Conservation (phyloP, 2,329 filamentous ascomycete genomes). For the Aspergillaceae sp. region DNA sequence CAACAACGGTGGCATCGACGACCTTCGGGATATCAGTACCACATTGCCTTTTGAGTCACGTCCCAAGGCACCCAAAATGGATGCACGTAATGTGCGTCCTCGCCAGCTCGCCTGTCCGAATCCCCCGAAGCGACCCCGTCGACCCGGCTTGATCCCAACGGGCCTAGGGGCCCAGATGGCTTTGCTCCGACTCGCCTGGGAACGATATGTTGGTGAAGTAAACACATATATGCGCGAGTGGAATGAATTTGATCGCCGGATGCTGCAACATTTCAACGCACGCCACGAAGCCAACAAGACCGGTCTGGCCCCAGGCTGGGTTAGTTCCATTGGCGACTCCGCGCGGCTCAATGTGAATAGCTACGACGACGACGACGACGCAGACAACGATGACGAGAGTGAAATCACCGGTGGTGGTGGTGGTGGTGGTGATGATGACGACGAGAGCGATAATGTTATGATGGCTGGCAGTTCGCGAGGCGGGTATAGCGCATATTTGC, state of each 20-base stretch:
- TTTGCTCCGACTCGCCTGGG: slow-evolving; percentile 42
- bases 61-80: slow-evolving; percentile 36
- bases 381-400: slow-evolving; percentile 16
- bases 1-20: slow-evolving; percentile 42
- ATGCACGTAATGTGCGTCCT: slow-evolving; percentile 28
- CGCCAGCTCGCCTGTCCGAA: slow-evolving; percentile 41
- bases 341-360: slow-evolving; percentile 22
- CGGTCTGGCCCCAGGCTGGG: slow-evolving; percentile 41
- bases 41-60: slow-evolving; percentile 53
- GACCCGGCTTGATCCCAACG: slow-evolving; percentile 17
- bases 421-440: slow-evolving; percentile 4
- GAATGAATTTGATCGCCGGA: slow-evolving; percentile 45
- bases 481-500: slow-evolving; percentile 38
- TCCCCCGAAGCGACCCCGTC: slow-evolving; percentile 43
- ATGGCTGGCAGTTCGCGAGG: slow-evolving; percentile 25
- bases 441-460: slow-evolving; percentile 21
- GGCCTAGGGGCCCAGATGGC: slow-evolving; percentile 23
- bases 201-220: slow-evolving; percentile 47
- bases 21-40: slow-evolving; percentile 45
- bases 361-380: slow-evolving; percentile 17
- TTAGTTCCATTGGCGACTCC: slow-evolving; percentile 45
- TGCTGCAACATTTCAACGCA: slow-evolving; percentile 48
- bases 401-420: slow-evolving; percentile 5
- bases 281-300: slow-evolving; percentile 42
- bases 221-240: slow-evolving; percentile 48